Percentiles rank a stretch among this genome's conserved stretches.
Evolutionary conservation across 2,329 filamentous ascomycete species (phyloP).

Genomic region (Colletotrichum sp.): DNA sequence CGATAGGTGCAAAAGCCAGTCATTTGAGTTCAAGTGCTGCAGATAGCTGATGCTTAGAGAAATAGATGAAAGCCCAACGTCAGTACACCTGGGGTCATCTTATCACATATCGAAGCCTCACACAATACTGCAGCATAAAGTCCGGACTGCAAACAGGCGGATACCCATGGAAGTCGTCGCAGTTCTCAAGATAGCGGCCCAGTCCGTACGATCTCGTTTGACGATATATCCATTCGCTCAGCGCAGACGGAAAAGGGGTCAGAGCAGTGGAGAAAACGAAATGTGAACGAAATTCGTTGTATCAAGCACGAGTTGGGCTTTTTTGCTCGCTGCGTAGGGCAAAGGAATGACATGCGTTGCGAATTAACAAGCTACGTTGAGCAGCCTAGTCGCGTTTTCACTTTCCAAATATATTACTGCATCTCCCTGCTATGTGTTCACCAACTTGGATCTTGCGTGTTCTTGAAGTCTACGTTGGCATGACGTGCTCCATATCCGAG

Average conservation of each 20-base stretch:
- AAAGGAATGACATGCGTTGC: background rate
- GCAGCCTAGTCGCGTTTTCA: background rate
- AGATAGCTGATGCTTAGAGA: background rate
- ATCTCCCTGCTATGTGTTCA: background rate
- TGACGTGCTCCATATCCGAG: background rate
- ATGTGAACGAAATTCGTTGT: background rate
- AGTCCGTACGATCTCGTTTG: background rate
- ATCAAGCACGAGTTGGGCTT: background rate
- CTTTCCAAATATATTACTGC: background rate
- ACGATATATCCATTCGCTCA: background rate
- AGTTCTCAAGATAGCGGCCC: background rate
- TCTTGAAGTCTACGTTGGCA: background rate
- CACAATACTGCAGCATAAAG: background rate
- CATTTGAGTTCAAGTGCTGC: background rate
- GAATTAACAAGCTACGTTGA: background rate
- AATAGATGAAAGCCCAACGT: background rate
- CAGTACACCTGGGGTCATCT: background rate
- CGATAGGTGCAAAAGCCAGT: background rate
- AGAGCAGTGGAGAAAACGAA: background rate
- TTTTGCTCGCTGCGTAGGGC: background rate
- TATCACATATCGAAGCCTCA: background rate
- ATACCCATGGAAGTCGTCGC: background rate
- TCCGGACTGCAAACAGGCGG: background rate
- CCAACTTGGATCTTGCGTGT: background rate
- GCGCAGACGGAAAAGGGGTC: background rate